Percentiles rank a stretch among this genome's conserved stretches.
phyloP scores from a whole-genome alignment of 1,139 yeast genomes.

The Yamadazyma epiphylla region DNA sequence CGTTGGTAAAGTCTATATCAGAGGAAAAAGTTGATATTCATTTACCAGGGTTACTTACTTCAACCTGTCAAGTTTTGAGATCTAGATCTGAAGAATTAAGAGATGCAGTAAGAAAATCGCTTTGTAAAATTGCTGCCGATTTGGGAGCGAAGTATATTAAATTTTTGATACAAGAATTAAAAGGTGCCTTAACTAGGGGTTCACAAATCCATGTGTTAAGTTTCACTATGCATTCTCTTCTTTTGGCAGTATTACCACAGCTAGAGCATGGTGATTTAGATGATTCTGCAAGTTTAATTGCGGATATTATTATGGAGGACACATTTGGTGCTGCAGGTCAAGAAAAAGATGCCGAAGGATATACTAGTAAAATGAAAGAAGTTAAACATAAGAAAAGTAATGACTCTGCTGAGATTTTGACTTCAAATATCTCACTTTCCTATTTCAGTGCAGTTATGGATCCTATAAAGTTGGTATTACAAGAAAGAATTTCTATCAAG shows the following conservation, averaged over 20 bases:
- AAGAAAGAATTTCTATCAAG: conserved; percentile 63
- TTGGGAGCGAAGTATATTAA: conserved; percentile 74
- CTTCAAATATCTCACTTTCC: conserved; percentile 60
- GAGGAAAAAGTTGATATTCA: conserved; percentile 51
- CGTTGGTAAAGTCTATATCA: conserved; percentile 61
- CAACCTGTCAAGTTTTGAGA: conserved; percentile 82
- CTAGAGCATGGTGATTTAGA: conserved; percentile 74
- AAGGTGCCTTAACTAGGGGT: conserved; percentile 77
- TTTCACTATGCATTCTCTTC: conserved; percentile 73
- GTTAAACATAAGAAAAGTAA: conserved; percentile 85
- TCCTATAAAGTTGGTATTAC: conserved; percentile 67
- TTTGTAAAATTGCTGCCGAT: conserved; percentile 59
- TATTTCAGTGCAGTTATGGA: conserved; percentile 58
- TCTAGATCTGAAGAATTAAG: conserved; percentile 85
- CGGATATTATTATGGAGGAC: conserved; percentile 84
- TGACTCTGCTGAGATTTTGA: conserved; percentile 79
- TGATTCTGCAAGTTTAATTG: conserved; percentile 57
- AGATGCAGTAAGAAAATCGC: conserved; percentile 77
- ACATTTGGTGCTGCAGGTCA: conserved; percentile 89
- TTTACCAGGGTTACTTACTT: conserved; percentile 80
- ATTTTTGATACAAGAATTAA: conserved; percentile 74
- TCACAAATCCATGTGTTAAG: conserved; percentile 94
- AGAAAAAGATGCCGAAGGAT: conserved; percentile 94
- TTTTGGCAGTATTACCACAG: conserved; percentile 47
- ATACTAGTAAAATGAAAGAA: conserved; percentile 82